Base-by-base conservation (phyloP, 1,284 basidiomycete species). In the Boletus albobrunnescens region DNA sequence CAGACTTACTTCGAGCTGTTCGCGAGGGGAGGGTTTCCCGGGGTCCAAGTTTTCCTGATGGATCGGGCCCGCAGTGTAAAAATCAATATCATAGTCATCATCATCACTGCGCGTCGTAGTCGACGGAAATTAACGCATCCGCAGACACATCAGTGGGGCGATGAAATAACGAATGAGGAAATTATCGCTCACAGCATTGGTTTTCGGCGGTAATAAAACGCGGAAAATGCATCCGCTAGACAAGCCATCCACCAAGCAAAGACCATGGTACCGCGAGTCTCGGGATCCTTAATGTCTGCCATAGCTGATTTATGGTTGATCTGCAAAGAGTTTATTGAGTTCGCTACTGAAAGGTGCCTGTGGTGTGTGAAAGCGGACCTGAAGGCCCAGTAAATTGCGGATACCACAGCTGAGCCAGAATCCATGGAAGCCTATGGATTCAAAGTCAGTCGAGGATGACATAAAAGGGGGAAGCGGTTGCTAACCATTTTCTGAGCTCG, bases 201-300 rank as follows among this genome's bases (percentile, higher is more conserved):
- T 62, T 80, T 79, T 30, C 79, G 70, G 31, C 81, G 73, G 63
- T 81, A 80, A 63, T 81, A 84, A 32, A 77, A 73, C 2, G 80
- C 70, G 30, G 75, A 71, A 55, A 77, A 79, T 1, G 79, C 77
- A 50, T 87, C 84, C 4, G 73, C 69, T 26, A 83, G 59, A 59
- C 76, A 79, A 14, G 79, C 77, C 65, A 80, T 73, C 80, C 82
- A 84, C 89, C 91, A 94, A 2, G 90, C 83, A 61, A 89, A 91
- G 36, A 88, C 83, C 82, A 90, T 86, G 3, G 83, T 87, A 19
- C 85, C 84, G 45, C 83, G 78, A 39, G 73, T 78, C 56, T 89
- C 87, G 23, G 78, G 72, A 60, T 88, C 84, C 53, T 77, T 72
- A 52, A 87, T 84, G 49, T 73, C 78, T 5, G 77, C 73, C 70